phyloP scores from a whole-genome alignment of 176 grass and related monocot genomes.

The Oryza coarctata region DNA sequence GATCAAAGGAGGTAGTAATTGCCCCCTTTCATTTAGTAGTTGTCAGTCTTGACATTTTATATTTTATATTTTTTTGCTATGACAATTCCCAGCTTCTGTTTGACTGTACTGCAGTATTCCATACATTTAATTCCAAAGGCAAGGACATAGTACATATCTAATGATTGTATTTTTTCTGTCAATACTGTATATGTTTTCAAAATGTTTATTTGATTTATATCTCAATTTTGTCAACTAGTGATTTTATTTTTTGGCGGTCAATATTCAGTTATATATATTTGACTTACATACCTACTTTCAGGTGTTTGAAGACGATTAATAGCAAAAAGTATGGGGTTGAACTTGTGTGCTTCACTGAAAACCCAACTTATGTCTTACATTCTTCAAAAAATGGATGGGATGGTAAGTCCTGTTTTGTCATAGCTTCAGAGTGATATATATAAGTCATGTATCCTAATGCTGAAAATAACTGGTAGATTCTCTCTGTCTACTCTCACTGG shows the following conservation, averaged over 20 bases:
- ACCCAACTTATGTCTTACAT: constrained; percentile 81
- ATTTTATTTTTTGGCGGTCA: not conserved
- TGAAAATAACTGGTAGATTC: constrained; percentile 67
- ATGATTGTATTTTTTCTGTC: not conserved
- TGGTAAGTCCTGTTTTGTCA: constrained; percentile 56
- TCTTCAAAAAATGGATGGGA: constrained; percentile 99
- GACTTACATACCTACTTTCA: constrained; percentile 38
- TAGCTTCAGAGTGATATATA: constrained; percentile 34
- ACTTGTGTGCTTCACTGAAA: constrained; percentile 88
- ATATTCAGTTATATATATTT: constrained; percentile 26
- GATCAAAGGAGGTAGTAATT: not conserved
- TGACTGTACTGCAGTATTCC: not conserved
- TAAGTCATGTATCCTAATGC: not conserved
- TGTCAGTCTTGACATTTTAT: not conserved
- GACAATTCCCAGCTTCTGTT: not conserved
- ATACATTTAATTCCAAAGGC: not conserved
- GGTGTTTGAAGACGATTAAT: constrained; percentile 99
- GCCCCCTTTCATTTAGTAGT: not conserved
- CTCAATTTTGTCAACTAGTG: not conserved
- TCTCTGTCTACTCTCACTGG: constrained; percentile 80
- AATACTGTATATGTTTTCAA: not conserved
- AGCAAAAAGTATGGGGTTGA: constrained; percentile 99
- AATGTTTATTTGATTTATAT: not conserved
- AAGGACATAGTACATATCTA: not conserved
- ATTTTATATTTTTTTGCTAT: not conserved